Base-by-base conservation (phyloP, 257 asterid genomes). In the Catharanthus roseus region DNA sequence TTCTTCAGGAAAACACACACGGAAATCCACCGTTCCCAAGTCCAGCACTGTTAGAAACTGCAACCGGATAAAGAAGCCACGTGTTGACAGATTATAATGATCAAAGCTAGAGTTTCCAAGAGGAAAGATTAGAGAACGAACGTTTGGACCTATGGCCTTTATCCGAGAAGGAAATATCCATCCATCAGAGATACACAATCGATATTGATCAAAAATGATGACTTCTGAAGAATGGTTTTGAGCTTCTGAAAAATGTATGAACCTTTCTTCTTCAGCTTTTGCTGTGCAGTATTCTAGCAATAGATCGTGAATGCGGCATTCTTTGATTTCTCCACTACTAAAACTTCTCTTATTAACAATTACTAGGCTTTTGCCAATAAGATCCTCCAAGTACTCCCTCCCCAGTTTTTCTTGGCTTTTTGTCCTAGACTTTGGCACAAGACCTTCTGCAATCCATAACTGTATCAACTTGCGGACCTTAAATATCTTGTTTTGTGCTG, bases 381-480 rank as follows among this genome's bases (percentile, higher is more conserved):
- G 54, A 70, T 75, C 72, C 49, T 18, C 5, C 68, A 75, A 75
- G 66, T 70, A 76, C 26, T 61, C 74, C 69, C 11, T n/a, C 38
- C 38, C 74, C 1, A 60, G 13, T 6, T 41, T 31, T 21, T 53
- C 62, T 15, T 34, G 4, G 0, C 23, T 53, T 24, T 38, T 70
- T 50, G 0, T 19, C 28, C 61, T 61, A 69, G 58, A 34, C 47
- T 33, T 64, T 6, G 15, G 75, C n/a, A 70, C 58, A 39, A 70
- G 54, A 19, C 80, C 76, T 56, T 76, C 76, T 29, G 73, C 69
- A 47, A 28, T 44, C 80, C 80, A 76, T 6, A 65, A 8, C 2
- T 33, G 26, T 21, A 55, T 55, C 76, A 71, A 44, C 68, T 55
- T 66, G 10, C 23, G 71, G 44, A 26, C 64, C 41, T 19, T 47